phyloP scores from a whole-genome alignment of 805 yeast species.

The Metschnikowia rubicola region DNA sequence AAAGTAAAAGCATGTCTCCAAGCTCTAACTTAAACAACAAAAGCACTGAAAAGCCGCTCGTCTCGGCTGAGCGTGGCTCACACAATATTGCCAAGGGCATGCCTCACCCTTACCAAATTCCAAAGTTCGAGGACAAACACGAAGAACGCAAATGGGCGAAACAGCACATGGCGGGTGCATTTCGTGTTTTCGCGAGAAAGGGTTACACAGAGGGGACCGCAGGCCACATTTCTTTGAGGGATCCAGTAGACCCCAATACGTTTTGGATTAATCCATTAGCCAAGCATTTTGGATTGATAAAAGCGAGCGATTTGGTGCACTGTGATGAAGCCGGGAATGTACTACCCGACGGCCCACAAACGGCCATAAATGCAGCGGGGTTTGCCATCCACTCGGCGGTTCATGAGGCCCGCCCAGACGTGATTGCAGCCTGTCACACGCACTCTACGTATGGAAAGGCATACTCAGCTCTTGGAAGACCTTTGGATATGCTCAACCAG shows the following conservation, averaged over 20 bases:
- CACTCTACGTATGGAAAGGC: constrained; percentile 66
- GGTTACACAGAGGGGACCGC: constrained; percentile 77
- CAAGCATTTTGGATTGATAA: constrained; percentile 55
- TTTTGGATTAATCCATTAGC: constrained; percentile 91
- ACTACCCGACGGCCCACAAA: constrained; percentile 53
- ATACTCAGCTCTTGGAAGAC: constrained; percentile 60
- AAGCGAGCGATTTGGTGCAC: constrained; percentile 39
- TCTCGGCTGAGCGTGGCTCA: constrained; percentile 43
- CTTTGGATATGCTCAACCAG: constrained; percentile 76
- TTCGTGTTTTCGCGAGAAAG: constrained; percentile 75
- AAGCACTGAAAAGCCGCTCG: constrained; percentile 35
- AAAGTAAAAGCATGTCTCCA: neutral
- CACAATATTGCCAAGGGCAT: constrained; percentile 59
- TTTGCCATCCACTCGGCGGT: constrained; percentile 66
- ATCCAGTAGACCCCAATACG: constrained; percentile 74
- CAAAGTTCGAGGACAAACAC: constrained; percentile 46
- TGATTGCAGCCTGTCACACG: constrained; percentile 69
- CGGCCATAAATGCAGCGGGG: constrained; percentile 64
- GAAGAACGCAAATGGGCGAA: constrained; percentile 52
- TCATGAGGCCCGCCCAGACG: constrained; percentile 67
- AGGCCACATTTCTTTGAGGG: constrained; percentile 83
- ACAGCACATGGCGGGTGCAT: constrained; percentile 83
- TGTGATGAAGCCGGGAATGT: constrained; percentile 60
- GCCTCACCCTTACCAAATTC: constrained; percentile 48
- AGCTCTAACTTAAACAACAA: neutral